Conservation (phyloP, 2,329 filamentous ascomycete genomes). For the Camillea tinctor region DNA sequence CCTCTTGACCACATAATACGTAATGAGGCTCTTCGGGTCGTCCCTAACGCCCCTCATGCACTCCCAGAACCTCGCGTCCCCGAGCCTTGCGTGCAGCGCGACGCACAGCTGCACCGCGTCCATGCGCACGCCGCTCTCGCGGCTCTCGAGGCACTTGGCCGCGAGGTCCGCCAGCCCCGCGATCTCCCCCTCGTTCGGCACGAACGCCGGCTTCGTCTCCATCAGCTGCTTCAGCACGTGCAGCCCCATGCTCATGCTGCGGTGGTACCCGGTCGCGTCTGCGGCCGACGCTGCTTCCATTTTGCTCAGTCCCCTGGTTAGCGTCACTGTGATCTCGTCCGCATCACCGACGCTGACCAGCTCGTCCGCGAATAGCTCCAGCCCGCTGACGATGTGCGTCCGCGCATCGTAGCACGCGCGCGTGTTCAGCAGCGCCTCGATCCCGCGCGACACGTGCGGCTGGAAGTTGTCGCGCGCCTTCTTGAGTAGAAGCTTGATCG, state of each 20-base stretch:
- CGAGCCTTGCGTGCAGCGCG: constrained; percentile 62
- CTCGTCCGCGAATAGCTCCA: constrained; percentile 72
- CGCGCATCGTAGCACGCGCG: constrained; percentile 66
- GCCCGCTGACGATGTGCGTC: constrained; percentile 70
- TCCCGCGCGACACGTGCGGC: constrained; percentile 64
- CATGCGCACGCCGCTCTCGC: constrained; percentile 64
- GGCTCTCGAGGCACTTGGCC: constrained; percentile 57
- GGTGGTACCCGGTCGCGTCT: constrained; percentile 42
- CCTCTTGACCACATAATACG: constrained; percentile 75
- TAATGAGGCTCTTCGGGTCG: constrained; percentile 73
- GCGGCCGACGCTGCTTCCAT: constrained; percentile 39
- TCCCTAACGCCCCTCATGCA: constrained; percentile 63
- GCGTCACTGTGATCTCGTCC: constrained; percentile 56
- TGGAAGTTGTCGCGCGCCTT: constrained; percentile 65
- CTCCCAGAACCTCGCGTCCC: constrained; percentile 65
- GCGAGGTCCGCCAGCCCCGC: constrained; percentile 49
- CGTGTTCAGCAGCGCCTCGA: constrained; percentile 65
- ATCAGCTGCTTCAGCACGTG: constrained; percentile 62
- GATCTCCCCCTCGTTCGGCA: constrained; percentile 53
- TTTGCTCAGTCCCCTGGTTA: constrained; percentile 48
- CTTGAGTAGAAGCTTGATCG: constrained; percentile 70
- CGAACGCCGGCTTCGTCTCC: constrained; percentile 45
- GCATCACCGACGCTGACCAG: constrained; percentile 65
- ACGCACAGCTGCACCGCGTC: constrained; percentile 80
- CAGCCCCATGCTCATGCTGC: constrained; percentile 61